Conservation (phyloP, 169 alveolate species). For the Cryptosporidium felis region DNA sequence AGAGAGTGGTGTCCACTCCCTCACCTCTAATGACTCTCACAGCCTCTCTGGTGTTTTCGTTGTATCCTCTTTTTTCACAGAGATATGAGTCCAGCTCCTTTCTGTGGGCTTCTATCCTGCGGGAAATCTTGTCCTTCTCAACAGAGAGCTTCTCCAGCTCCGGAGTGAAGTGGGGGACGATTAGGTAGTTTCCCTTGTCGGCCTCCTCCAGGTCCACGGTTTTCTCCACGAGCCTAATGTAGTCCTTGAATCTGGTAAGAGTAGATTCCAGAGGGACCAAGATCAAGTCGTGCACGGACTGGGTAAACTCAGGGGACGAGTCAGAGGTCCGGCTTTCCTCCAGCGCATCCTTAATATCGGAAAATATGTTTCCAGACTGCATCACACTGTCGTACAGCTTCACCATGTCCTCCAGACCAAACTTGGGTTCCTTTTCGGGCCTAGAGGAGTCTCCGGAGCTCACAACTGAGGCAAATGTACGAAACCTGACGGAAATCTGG, state of each 20-base stretch:
- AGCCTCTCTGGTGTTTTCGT: constrained; percentile 73
- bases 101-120: constrained; percentile 85
- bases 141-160: constrained; percentile 79
- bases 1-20: constrained; percentile 79
- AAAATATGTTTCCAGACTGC: constrained; percentile 28
- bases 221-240: constrained; percentile 88
- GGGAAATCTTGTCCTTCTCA: constrained; percentile 78
- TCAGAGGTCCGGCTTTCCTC: background rate
- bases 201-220: constrained; percentile 92
- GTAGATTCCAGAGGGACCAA: constrained; percentile 81
- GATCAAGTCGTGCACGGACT: constrained; percentile 49
- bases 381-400: constrained; percentile 79
- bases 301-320: background rate
- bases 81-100: constrained; percentile 81
- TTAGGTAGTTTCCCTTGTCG: constrained; percentile 86
- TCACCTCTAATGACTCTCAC: constrained; percentile 70
- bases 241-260: constrained; percentile 82
- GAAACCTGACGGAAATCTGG: constrained; percentile 80
- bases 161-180: constrained; percentile 83
- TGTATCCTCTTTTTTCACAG: constrained; percentile 73
- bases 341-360: constrained; percentile 37
- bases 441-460: background rate
- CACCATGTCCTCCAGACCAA: constrained; percentile 83
- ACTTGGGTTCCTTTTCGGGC: constrained; percentile 76
- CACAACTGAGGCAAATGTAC: constrained; percentile 74